These are phyloP conservation scores for Spathaspora sp. DNA, from an alignment of 805 yeast species.

Conservation along the genomic window DNA sequence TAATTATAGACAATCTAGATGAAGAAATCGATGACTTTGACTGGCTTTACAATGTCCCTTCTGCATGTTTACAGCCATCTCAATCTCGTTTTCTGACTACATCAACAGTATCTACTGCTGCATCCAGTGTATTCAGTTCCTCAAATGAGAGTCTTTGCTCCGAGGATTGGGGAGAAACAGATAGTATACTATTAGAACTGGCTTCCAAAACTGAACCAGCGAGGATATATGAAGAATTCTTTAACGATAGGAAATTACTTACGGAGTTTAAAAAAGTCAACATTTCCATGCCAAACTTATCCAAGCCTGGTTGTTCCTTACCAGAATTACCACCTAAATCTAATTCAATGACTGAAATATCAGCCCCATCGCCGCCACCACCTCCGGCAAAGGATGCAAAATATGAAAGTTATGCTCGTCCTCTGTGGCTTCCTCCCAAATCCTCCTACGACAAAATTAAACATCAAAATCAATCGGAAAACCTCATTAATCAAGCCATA, in stretches of 20 bases:
- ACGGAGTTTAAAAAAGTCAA: conserved; percentile 15
- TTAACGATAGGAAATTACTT: conserved; percentile 18
- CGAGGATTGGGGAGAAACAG: neutral
- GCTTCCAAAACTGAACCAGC: neutral
- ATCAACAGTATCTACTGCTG: neutral
- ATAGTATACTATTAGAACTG: neutral
- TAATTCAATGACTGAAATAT: neutral
- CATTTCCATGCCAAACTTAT: conserved; percentile 3
- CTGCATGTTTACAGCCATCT: conserved; percentile 42
- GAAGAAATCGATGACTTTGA: conserved; percentile 20
- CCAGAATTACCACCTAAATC: conserved; percentile 5
- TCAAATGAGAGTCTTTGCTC: neutral
- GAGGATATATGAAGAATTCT: conserved; percentile 19
- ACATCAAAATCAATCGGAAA: conserved; percentile 53
- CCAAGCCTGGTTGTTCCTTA: neutral
- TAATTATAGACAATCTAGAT: conserved; percentile 7
- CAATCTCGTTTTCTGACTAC: neutral
- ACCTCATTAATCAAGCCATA: conserved; percentile 39
- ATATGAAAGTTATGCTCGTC: conserved; percentile 51
- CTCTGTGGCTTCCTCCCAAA: conserved; percentile 66
- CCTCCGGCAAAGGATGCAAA: conserved; percentile 4
- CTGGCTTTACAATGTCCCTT: conserved; percentile 58
- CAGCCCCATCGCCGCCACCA: conserved; percentile 4
- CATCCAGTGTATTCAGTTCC: neutral
- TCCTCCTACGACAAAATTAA: conserved; percentile 45